Base-by-base conservation (phyloP, 2,329 filamentous ascomycete genomes). In the Neocatenulostroma microsporum region DNA sequence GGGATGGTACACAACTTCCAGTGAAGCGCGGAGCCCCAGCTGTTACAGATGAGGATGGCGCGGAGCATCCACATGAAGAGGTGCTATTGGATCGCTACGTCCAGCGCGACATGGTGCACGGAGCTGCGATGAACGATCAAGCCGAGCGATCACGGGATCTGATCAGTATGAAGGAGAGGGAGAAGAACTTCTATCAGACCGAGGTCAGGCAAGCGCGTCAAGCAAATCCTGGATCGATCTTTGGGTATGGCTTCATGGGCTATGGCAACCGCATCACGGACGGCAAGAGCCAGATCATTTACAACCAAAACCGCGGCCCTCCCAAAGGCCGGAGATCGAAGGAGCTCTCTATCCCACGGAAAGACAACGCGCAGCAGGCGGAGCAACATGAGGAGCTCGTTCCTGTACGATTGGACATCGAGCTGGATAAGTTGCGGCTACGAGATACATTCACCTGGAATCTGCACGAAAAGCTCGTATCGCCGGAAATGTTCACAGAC, bases 361-460 rank as follows among this genome's bases (percentile, higher is more conserved):
- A 86, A 58, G 86, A 94, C 48, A 74, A 88, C 67, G 74, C 78
- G 45, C 76, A 80, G 49, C 91, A 96, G 65, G 86, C 85, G 17
- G 89, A 96, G 50, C 83, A 89, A 56, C 73, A 85, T 36, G 91
- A 98, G 60, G 86, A 95, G 56, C 68, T 98, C 36, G 84, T 96
- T 1, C 91, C 91, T 3, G 75, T 98, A 47, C 78, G 91, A 31
- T 66, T 98, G 37, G 91, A 98, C 53, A 84, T 96, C 33, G 91
- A 98, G 55, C 84, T 84, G 74, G 89, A 96, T 49, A 94, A 94
- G 66, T 77, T 96, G 51, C 91, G 91, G 63, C 72, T 98, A 42
- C 83, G 91, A 59, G 91, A 98, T 62, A 96, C 91, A 1, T 95
- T 98, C 50, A 96, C 91, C 3, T 98, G 89, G 88, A 98, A 98